Percentiles rank a stretch among this genome's conserved stretches.
phyloP scores from a whole-genome alignment of 805 yeast species.

The Wickerhamomyces tratensis region DNA sequence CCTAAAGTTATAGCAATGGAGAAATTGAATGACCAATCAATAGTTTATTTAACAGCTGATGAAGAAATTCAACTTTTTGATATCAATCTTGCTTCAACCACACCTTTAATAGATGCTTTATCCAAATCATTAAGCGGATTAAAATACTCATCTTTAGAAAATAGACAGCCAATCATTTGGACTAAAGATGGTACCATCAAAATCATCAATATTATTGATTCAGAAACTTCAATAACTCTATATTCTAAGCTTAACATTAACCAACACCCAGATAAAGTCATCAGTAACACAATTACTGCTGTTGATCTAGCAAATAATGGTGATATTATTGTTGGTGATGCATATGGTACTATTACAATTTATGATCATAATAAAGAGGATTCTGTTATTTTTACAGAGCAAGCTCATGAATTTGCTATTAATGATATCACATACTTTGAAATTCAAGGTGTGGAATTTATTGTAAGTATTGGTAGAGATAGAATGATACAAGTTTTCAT shows the following conservation, averaged over 20 bases:
- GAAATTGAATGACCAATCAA: slow-evolving; percentile 12
- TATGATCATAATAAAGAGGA: slow-evolving; percentile 10
- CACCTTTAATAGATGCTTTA: slow-evolving; percentile 25
- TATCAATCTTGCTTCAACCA: slow-evolving; percentile 4
- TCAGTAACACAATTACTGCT: slow-evolving; percentile 31
- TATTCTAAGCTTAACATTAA: too few relatives aligned
- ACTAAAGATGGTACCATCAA: slow-evolving; percentile 33
- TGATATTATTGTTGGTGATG: slow-evolving; percentile 36
- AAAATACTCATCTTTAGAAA: slow-evolving; percentile 17
- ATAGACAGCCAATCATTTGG: slow-evolving; percentile 25
- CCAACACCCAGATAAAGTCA: slow-evolving; percentile 17
- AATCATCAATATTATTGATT: slow-evolving; percentile 12
- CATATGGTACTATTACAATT: slow-evolving; percentile 30
- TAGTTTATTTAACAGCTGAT: slow-evolving; percentile 25
- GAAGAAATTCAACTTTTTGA: slow-evolving; percentile 27
- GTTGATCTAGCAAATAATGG: slow-evolving; percentile 23
- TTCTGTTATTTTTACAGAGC: slow-evolving; percentile 17
- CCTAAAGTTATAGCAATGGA: slow-evolving; percentile 15
- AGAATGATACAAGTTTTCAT: slow-evolving; percentile 50
- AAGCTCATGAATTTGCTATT: slow-evolving; percentile 43
- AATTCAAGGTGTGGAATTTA: slow-evolving; percentile 18
- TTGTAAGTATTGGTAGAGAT: slow-evolving; percentile 47
- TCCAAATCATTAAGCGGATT: slow-evolving; percentile 29
- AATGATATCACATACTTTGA: slow-evolving; percentile 33
- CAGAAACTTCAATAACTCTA: neutral